phyloP scores from a whole-genome alignment of 2,329 filamentous ascomycete species.

The Aureobasidium lini region DNA sequence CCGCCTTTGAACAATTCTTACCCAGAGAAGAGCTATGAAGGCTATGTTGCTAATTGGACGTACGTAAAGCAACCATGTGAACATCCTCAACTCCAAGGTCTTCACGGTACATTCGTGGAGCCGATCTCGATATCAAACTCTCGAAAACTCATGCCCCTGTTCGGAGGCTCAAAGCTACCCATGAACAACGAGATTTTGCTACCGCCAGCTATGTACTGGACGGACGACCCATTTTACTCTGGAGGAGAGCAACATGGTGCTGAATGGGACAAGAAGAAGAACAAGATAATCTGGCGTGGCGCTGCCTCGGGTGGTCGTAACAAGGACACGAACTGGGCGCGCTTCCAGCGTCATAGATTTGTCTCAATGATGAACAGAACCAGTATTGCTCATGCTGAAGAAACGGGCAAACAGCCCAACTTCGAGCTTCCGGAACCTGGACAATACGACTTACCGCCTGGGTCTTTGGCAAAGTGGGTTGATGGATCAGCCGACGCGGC shows the following conservation, averaged over 20 bases:
- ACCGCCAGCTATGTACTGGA: slow-evolving; percentile 45
- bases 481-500: slow-evolving; percentile 33
- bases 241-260: slow-evolving; percentile 33
- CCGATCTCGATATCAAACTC: slow-evolving; percentile 40
- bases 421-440: slow-evolving; percentile 32
- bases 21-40: slow-evolving; percentile 30
- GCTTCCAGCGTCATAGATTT: slow-evolving; percentile 70
- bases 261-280: slow-evolving; percentile 36
- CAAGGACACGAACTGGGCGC: slow-evolving; percentile 54
- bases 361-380: slow-evolving; percentile 65
- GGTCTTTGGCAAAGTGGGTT: slow-evolving; percentile 34
- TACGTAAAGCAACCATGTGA: slow-evolving; percentile 38
- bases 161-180: slow-evolving; percentile 43
- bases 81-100: slow-evolving; percentile 36
- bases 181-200: slow-evolving; percentile 47
- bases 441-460: slow-evolving; percentile 31
- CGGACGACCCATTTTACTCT: slow-evolving; percentile 35
- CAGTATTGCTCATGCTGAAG: slow-evolving; percentile 45
- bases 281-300: slow-evolving; percentile 41
- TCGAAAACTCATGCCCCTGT: slow-evolving; percentile 40
- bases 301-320: slow-evolving; percentile 42
- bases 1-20: slow-evolving; percentile 26
- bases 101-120: slow-evolving; percentile 44
- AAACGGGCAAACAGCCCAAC: slow-evolving; percentile 29
- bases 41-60: slow-evolving; percentile 43